These are phyloP conservation scores for Rhizopus delemar DNA, from an alignment of 371 early-diverging fungal species.

Conservation along the genomic window DNA sequence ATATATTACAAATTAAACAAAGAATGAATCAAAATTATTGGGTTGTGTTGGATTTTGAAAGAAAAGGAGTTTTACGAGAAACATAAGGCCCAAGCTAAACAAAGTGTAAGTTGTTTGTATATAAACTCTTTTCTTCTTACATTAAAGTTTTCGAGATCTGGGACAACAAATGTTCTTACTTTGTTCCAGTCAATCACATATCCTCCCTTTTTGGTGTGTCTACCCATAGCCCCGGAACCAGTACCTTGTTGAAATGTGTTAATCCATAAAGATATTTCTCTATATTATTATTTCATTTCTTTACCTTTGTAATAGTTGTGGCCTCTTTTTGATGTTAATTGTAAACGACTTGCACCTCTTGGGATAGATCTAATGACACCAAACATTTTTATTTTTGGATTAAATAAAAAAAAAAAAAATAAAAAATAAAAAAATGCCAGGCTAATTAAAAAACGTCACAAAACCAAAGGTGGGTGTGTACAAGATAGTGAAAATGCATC, in stretches of 20 bases:
- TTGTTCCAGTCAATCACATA: conserved; percentile 73
- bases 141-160: conserved; percentile 71
- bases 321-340: conserved; percentile 78
- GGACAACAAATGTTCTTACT: conserved; percentile 81
- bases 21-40: conserved; percentile 3
- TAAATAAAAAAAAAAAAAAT: conserved; percentile 3
- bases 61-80: conserved; percentile 57
- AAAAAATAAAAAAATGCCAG: conserved; percentile 4
- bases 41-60: conserved; percentile 9
- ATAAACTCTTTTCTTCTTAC: conserved; percentile 37
- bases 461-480: too few species aligned
- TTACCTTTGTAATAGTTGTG: conserved; percentile 84
- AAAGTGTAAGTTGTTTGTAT: background rate
- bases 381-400: conserved; percentile 48
- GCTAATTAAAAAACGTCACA: background rate
- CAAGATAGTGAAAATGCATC: background rate
- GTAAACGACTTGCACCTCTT: conserved; percentile 76
- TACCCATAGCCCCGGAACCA: conserved; percentile 81
- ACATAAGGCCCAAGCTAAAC: conserved; percentile 70
- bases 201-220: conserved; percentile 78
- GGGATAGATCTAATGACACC: conserved; percentile 72
- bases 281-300: background rate
- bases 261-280: background rate
- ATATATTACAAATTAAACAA: background rate
- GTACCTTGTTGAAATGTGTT: conserved; percentile 55